These are phyloP conservation scores for Chlorella sp. DNA, from an alignment of 139 green algal genomes.

Conservation along the genomic window DNA sequence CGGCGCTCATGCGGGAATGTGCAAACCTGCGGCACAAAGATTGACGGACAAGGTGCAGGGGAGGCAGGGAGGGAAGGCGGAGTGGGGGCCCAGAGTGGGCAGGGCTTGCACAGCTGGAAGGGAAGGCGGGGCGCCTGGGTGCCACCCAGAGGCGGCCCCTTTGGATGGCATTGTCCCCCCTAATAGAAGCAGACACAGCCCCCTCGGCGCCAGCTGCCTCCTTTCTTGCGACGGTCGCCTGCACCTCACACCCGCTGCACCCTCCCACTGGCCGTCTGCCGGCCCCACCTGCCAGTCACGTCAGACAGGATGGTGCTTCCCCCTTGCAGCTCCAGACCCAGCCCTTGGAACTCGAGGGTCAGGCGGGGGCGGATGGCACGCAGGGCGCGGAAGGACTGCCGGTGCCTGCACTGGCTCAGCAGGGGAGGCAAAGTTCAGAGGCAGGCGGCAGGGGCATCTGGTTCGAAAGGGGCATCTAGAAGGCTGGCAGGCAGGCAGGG, in stretches of 20 bases:
- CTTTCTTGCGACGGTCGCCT: too few relatives aligned
- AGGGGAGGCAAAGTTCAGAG: not conserved
- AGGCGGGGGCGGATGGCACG: conserved; percentile 50
- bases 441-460: not conserved
- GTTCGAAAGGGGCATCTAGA: too few relatives aligned
- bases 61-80: not conserved
- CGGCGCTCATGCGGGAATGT: conserved; percentile 49
- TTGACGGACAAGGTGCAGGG: not conserved
- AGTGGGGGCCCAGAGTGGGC: too few relatives aligned
- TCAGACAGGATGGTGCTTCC: conserved; percentile 47
- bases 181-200: conserved; percentile 1
- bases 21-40: conserved; percentile 39
- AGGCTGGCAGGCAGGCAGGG: too few relatives aligned
- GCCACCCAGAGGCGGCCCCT: too few relatives aligned
- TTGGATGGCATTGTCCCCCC: too few relatives aligned
- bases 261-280: not conserved
- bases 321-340: conserved; percentile 48
- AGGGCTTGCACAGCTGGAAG: too few relatives aligned
- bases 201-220: too few relatives aligned
- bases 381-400: conserved; percentile 49
- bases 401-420: not conserved
- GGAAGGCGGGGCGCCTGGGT: too few relatives aligned
- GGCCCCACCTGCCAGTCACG: conserved; percentile 15
- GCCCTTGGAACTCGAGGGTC: conserved; percentile 47
- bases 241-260: not conserved